These are phyloP conservation scores for Petunia hybrid DNA, from an alignment of 305 asterid species.

Conservation along the genomic window DNA sequence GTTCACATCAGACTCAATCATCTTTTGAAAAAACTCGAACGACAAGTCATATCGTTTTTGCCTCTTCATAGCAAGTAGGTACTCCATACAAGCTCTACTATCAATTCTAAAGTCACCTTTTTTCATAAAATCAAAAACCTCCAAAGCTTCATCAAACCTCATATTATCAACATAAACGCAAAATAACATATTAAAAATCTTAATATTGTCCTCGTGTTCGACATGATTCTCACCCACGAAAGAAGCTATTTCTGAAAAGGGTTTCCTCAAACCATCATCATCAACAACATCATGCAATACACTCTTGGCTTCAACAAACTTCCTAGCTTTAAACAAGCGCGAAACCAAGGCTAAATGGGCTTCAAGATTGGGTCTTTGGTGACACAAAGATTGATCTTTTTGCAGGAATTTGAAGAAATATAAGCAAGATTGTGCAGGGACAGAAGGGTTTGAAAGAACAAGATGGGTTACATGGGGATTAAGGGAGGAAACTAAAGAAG, in stretches of 20 bases:
- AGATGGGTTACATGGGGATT: constrained; percentile 54
- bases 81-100: constrained; percentile 81
- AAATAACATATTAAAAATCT: constrained; percentile 72
- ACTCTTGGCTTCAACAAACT: constrained; percentile 64
- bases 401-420: constrained; percentile 63
- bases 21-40: constrained; percentile 56
- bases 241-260: constrained; percentile 54
- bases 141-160: constrained; percentile 63
- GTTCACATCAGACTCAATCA: constrained; percentile 64
- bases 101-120: constrained; percentile 58
- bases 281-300: constrained; percentile 59
- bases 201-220: constrained; percentile 36
- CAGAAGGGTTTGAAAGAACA: constrained; percentile 64
- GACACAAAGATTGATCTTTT: constrained; percentile 31
- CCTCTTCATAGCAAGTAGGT: constrained; percentile 64
- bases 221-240: constrained; percentile 42
- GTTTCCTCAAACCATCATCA: constrained; percentile 46
- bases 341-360: constrained; percentile 53
- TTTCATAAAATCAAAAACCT: constrained; percentile 73
- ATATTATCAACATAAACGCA: constrained; percentile 71
- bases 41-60: constrained; percentile 46
- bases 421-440: constrained; percentile 56
- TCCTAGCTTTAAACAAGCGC: constrained; percentile 60
- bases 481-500: constrained; percentile 50
- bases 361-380: constrained; percentile 57